These are phyloP conservation scores for Aspergillus nanangensis DNA, from an alignment of 495 filamentous ascomycete species.

Conservation along the genomic window DNA sequence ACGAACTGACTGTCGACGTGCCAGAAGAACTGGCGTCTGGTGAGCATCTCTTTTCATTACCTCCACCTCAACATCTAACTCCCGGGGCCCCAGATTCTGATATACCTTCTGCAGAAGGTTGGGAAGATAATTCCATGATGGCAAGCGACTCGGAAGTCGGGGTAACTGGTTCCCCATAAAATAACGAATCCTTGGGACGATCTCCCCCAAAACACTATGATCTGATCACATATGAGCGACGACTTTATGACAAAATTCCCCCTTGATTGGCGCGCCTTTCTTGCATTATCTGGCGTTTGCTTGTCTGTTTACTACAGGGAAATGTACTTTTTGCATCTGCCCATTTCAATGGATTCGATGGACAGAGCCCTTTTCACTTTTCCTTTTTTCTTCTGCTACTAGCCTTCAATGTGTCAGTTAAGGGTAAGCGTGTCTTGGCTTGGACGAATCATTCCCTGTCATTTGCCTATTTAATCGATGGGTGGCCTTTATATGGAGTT, in stretches of 20 bases:
- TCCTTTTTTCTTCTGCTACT: neutral
- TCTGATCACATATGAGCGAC: constrained; percentile 25
- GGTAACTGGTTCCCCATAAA: constrained; percentile 31
- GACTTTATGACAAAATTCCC: constrained; percentile 20
- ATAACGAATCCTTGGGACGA: neutral
- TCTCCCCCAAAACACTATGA: constrained; percentile 10
- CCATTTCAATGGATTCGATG: no score
- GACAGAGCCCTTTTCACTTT: neutral
- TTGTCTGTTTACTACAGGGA: constrained; percentile 8
- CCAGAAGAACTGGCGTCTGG: constrained; percentile 40
- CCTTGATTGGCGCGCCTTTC: neutral
- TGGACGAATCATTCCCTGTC: no score
- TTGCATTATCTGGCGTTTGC: constrained; percentile 27
- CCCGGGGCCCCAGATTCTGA: constrained; percentile 33
- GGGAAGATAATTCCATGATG: constrained; percentile 44
- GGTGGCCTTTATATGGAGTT: no score
- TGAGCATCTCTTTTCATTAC: constrained; percentile 21
- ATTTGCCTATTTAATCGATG: no score
- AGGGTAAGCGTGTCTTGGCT: no score
- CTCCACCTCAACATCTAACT: constrained; percentile 17
- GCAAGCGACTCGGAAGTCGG: constrained; percentile 42
- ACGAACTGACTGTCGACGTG: constrained; percentile 31
- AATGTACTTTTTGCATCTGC: no score
- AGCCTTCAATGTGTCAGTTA: no score
- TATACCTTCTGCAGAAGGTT: constrained; percentile 37